phyloP scores from a whole-genome alignment of 164 flowering plant species.

The Vitis riparia region DNA sequence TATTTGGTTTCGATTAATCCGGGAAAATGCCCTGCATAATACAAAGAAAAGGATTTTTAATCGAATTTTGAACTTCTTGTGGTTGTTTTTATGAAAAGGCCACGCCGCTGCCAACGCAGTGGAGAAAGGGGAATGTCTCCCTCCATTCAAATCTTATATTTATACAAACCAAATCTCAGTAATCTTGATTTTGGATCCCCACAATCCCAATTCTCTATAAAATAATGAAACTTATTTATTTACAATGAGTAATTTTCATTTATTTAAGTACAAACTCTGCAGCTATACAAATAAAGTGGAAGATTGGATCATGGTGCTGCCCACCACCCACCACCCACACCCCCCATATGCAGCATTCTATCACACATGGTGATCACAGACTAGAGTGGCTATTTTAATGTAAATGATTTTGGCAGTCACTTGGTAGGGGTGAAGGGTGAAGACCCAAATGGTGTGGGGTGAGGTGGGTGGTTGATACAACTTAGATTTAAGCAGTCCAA shows the following conservation, averaged over 20 bases:
- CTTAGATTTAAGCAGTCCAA: conserved; percentile 6
- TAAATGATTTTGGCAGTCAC: background rate
- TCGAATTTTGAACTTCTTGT: too few species aligned
- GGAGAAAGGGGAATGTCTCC: conserved; percentile 1
- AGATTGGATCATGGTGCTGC: too few species aligned
- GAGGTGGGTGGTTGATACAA: too few species aligned
- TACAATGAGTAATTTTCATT: too few species aligned
- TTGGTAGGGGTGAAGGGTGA: background rate
- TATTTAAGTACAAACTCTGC: too few species aligned
- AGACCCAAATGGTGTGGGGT: too few species aligned
- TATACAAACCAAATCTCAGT: conserved; percentile 14
- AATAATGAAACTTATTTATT: background rate
- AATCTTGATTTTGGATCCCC: conserved; percentile 7
- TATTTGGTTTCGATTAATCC: too few species aligned
- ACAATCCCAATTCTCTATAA: background rate
- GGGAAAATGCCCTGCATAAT: too few species aligned
- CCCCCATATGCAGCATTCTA: conserved; percentile 3
- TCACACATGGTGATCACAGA: conserved; percentile 18
- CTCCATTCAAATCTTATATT: conserved; percentile 2
- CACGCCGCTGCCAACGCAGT: conserved; percentile 12
- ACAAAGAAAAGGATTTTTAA: too few species aligned
- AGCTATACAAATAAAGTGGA: too few species aligned
- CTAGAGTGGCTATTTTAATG: background rate
- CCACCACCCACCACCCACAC: too few species aligned
- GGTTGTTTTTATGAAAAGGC: conserved; percentile 1